Evolutionary conservation across 306 rosid genomes (phyloP).

Genomic region (Clitoria ternatea): DNA sequence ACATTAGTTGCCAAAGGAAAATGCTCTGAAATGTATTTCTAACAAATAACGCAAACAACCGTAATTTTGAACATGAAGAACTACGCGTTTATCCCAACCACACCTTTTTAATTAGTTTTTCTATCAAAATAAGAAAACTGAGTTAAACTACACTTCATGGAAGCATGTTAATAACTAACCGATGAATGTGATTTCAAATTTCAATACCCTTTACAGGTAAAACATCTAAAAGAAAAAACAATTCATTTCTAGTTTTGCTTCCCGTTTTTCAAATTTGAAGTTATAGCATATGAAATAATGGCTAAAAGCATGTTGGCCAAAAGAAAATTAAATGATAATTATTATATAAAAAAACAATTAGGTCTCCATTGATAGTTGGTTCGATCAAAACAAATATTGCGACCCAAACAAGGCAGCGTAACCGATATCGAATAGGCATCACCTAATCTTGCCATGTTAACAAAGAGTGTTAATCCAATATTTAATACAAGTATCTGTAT

Average conservation of each 20-base stretch:
- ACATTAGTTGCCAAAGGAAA: background rate
- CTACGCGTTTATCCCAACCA: too few species aligned
- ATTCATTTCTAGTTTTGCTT: background rate
- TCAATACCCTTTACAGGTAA: background rate
- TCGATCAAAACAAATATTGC: too few species aligned
- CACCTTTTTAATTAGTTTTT: background rate
- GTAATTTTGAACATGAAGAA: too few species aligned
- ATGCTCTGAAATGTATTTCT: background rate
- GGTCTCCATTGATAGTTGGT: background rate
- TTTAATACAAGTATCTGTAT: too few species aligned
- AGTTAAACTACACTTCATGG: too few species aligned
- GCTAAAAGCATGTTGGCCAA: background rate
- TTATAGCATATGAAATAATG: background rate
- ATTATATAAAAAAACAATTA: background rate
- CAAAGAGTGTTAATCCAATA: too few species aligned
- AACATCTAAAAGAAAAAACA: background rate
- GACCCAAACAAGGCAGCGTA: too few species aligned
- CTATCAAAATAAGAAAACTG: background rate
- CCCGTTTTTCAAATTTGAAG: background rate
- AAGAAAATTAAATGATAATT: background rate
- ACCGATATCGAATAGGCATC: too few species aligned
- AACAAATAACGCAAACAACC: background rate
- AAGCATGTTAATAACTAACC: background rate
- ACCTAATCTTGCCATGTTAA: too few species aligned
- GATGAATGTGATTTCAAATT: too few species aligned